Base-by-base conservation (phyloP, 805 yeast genomes). In the Ogataea chonburiensis region DNA sequence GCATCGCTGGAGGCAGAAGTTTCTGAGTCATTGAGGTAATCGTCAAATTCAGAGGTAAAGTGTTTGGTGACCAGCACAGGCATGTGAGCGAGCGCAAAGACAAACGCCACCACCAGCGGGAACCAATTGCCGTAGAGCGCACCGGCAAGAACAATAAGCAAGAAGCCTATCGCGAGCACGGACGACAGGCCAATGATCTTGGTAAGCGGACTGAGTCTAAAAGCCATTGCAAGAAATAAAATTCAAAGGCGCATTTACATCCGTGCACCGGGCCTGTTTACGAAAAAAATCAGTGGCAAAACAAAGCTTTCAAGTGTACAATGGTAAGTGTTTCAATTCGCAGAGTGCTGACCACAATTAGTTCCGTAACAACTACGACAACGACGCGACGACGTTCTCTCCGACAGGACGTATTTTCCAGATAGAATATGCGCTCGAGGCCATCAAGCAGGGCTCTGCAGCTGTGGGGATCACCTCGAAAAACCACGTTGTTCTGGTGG, bases 311-410 rank as follows among this genome's bases (percentile, higher is more conserved):
- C 17, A 31, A 24, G 18, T 22, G 31, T 34, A 32, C 17, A 25
- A 36, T 37, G 38, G 42, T 31, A 28, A 40, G 37, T 28, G 15
- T 10, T 11, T n/a, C 23, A 18, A 28, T 17, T 16, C 18, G 15
- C 9, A 12, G 9, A 22, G 12, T 17, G 26, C 47, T 42, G 42
- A 43, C 46, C 12, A 5, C n/a, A 28, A 14, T 18, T 37, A 65
- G 98, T 93, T 93, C 62, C 87, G 98, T 75, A 93, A 93, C 68
- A 93, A 94, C 56, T 93, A 93, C 74, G 98, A 93, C 64, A 94
- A 95, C 73, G 99, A 93, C 64, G 82, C 98, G 30, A 96, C 93
- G 41, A 93, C 99, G 10, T 93, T 86, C 67, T 91, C 98, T 21
- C 96, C 96, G 38, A 87, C 95, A 4, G 96, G 96, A 4, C 76